Base-by-base conservation (phyloP, 805 yeast genomes). In the Phaffomyces thermotolerans region DNA sequence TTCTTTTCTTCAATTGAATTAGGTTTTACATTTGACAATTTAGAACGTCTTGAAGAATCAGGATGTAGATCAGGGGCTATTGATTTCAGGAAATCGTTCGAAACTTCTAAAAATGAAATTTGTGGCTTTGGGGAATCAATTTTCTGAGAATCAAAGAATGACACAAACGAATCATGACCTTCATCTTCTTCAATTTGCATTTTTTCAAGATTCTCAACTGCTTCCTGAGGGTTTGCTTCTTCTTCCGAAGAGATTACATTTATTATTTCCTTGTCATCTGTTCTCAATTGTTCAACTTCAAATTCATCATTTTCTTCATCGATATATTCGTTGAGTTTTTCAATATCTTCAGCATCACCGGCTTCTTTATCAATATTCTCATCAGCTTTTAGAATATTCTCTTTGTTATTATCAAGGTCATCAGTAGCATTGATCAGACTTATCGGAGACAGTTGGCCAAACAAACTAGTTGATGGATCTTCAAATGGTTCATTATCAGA, bases 381-480 rank as follows among this genome's bases (percentile, higher is more conserved):
- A 32, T 33, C 23, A 12, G 10, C 22, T 6, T 18, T 18, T 18
- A 18, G 6, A 6, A 22, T 6, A 33, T 14, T 4, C 2, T 10
- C n/a, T 18, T 17, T 10, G 10, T 18, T 8, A 3, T 17, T 4
- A 9, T 17, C 34, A 32, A 7, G 17, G 14, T 4, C 13, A 9
- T 33, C 35, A 33, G 22, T 15, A 17, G 22, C 35, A 33, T 43
- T 13, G 7, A 40, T 27, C 18, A 52, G 32, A 13, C 49, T 47
- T n/a, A 40, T 42, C 12, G 39, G 44, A 4, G 51, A 51, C 3
- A 57, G 24, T 10, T 43, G 39, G 14, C 60, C 60, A 34, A 57
- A 57, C 34, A 57, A 13, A 44, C 60, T 57, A 10, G 46, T 48
- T 6, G 51, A 43, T 13, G 60, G 60, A 41, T 52, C 55, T 39